These are phyloP conservation scores for Schizopora paradoxa DNA, from an alignment of 1,284 basidiomycete species.

Conservation along the genomic window DNA sequence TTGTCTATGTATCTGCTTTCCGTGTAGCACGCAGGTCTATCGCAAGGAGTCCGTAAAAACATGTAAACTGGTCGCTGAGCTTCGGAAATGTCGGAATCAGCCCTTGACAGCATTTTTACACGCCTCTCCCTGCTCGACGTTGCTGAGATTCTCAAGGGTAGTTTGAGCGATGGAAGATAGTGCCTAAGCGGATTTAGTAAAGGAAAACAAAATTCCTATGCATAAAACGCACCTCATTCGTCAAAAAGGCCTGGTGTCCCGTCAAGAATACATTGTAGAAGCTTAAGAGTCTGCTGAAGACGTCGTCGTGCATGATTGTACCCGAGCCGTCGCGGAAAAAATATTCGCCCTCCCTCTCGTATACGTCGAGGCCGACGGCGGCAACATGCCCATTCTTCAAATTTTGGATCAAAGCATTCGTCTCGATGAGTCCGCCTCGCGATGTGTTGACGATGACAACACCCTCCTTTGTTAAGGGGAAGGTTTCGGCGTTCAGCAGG, in stretches of 20 bases:
- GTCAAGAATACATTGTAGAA: conserved; percentile 26
- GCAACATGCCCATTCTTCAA: conserved; percentile 23
- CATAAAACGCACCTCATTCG: conserved; percentile 17
- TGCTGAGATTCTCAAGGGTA: conserved; percentile 20
- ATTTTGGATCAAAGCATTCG: conserved; percentile 21
- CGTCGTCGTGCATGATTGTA: conserved; percentile 25
- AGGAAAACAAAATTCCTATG: background rate
- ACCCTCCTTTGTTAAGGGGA: conserved; percentile 41
- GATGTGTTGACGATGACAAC: conserved; percentile 43
- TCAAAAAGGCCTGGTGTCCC: conserved; percentile 26
- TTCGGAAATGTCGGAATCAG: too few relatives aligned
- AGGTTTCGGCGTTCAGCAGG: conserved; percentile 36
- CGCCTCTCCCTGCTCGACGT: conserved; percentile 15
- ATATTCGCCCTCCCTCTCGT: conserved; percentile 24
- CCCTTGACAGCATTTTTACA: conserved; percentile 20
- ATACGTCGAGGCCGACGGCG: conserved; percentile 25
- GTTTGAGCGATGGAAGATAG: conserved; percentile 21
- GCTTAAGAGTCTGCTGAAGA: conserved; percentile 22
- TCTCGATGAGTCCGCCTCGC: conserved; percentile 27
- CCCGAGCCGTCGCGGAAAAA: conserved; percentile 24
- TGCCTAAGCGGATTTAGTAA: conserved; percentile 7
- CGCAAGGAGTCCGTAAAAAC: too few relatives aligned
- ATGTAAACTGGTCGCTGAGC: too few relatives aligned
- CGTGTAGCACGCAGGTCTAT: too few relatives aligned
- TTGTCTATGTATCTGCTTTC: too few relatives aligned